phyloP scores from a whole-genome alignment of 306 rosid species.

The Mimosa bimucronata region DNA sequence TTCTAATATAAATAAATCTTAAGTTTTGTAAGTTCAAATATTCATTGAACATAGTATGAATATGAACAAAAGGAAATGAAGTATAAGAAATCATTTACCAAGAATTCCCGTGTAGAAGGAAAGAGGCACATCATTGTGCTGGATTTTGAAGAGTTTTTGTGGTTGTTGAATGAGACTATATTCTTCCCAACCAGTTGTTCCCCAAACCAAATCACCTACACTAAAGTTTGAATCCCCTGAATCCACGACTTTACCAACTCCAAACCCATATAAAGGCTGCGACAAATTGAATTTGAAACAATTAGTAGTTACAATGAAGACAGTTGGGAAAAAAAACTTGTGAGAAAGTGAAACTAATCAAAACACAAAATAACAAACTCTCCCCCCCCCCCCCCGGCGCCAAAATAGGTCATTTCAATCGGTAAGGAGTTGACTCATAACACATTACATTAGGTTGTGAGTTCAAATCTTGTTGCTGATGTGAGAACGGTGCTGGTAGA shows the following conservation, averaged over 20 bases:
- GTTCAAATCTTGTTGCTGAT: too few species aligned
- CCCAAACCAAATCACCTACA: constrained; percentile 72
- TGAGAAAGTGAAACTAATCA: too few species aligned
- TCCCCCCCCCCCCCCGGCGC: too few species aligned
- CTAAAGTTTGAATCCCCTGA: constrained; percentile 55
- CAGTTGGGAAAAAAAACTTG: too few species aligned
- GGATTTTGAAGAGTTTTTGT: constrained; percentile 49
- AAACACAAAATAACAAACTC: not conserved
- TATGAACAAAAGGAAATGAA: too few species aligned
- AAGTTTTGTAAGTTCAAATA: not conserved
- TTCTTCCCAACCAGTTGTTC: constrained; percentile 65
- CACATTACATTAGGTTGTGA: too few species aligned
- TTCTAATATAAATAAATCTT: not conserved
- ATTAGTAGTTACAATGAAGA: too few species aligned
- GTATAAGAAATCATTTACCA: constrained; percentile 34
- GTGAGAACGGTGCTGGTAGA: too few species aligned
- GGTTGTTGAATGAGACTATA: constrained; percentile 47
- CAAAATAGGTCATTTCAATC: too few species aligned
- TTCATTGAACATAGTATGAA: not conserved
- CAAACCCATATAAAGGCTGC: constrained; percentile 49
- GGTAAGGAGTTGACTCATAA: too few species aligned
- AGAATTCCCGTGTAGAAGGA: constrained; percentile 71
- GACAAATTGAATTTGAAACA: not conserved
- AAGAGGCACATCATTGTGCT: constrained; percentile 63
- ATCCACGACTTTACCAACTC: constrained; percentile 57